Percentiles rank a stretch among this genome's conserved stretches.
Conservation (phyloP, 345 rosid genomes). For the Diplotaxis tenuifolia region DNA sequence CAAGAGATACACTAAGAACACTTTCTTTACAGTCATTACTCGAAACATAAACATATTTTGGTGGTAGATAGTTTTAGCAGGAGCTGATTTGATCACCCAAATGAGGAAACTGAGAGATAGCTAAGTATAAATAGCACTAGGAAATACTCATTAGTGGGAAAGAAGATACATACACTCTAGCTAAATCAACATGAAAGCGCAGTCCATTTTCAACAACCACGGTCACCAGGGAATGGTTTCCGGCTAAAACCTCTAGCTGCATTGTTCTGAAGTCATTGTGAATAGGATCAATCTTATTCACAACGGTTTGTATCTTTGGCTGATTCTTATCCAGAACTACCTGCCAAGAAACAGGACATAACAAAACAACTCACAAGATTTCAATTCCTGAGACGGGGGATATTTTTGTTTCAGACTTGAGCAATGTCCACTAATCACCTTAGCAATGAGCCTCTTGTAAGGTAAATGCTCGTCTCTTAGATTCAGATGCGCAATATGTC, state of each 20-base stretch:
- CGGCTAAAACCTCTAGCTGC: slow-evolving; percentile 95
- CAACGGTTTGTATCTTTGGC: slow-evolving; percentile 90
- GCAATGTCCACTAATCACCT: slow-evolving; percentile 44
- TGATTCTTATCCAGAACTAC: slow-evolving; percentile 84
- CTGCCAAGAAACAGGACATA: slow-evolving; percentile 41
- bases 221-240: slow-evolving; percentile 86
- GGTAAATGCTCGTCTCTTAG: slow-evolving; percentile 73
- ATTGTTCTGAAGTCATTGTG: slow-evolving; percentile 76
- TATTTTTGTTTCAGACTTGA: background rate
- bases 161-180: slow-evolving; percentile 59
- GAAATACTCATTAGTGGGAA: background rate
- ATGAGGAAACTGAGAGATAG: background rate
- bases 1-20: background rate
- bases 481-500: slow-evolving; percentile 87
- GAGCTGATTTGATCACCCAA: background rate
- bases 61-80: background rate
- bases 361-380: background rate
- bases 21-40: background rate
- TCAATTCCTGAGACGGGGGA: slow-evolving; percentile 11
- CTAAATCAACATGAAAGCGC: slow-evolving; percentile 81
- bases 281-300: slow-evolving; percentile 75
- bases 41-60: background rate
- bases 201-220: slow-evolving; percentile 84
- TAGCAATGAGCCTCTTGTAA: slow-evolving; percentile 67
- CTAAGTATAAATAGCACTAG: background rate